These are phyloP conservation scores for Aplosporella prunicola DNA, from an alignment of 2,329 filamentous ascomycete genomes.

Conservation along the genomic window DNA sequence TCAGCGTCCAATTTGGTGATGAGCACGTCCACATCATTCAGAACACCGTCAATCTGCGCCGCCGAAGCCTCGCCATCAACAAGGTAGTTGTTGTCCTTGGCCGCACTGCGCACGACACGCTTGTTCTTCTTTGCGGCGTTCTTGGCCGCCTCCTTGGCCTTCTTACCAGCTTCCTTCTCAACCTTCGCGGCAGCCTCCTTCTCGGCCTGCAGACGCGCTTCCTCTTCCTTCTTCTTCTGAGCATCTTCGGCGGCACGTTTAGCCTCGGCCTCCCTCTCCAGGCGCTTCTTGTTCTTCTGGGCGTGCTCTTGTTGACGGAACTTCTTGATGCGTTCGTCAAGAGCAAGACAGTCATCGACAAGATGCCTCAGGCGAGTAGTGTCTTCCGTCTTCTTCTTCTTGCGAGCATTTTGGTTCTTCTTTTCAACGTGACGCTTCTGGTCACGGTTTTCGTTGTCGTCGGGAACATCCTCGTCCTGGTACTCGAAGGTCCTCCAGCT, in stretches of 20 bases:
- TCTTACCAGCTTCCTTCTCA: conserved; percentile 76
- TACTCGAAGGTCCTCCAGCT: conserved; percentile 97
- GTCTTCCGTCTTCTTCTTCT: conserved; percentile 99
- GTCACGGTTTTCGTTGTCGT: conserved; percentile 97
- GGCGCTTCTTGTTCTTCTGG: conserved; percentile 89
- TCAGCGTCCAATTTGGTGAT: conserved; percentile 84
- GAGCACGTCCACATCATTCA: conserved; percentile 77
- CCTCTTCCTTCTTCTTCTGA: conserved; percentile 71
- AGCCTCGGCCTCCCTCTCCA: conserved; percentile 85
- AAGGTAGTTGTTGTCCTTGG: conserved; percentile 99
- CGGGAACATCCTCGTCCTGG: conserved; percentile 95
- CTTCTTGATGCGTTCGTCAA: conserved; percentile 92
- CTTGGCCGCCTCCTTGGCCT: conserved; percentile 97
- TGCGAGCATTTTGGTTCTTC: conserved; percentile 94
- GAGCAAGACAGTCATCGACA: conserved; percentile 74
- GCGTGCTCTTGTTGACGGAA: conserved; percentile 90
- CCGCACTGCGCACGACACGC: conserved; percentile 83
- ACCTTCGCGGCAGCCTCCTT: conserved; percentile 80
- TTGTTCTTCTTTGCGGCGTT: conserved; percentile 99
- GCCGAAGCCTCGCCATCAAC: conserved; percentile 58
- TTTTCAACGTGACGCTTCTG: conserved; percentile 97
- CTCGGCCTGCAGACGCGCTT: conserved; percentile 68
- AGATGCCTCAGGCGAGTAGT: conserved; percentile 80
- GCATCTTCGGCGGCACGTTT: conserved; percentile 82
- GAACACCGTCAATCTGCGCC: conserved; percentile 68